Conservation (phyloP, 768 basidiomycete genomes). For the Mrakia frigida region DNA sequence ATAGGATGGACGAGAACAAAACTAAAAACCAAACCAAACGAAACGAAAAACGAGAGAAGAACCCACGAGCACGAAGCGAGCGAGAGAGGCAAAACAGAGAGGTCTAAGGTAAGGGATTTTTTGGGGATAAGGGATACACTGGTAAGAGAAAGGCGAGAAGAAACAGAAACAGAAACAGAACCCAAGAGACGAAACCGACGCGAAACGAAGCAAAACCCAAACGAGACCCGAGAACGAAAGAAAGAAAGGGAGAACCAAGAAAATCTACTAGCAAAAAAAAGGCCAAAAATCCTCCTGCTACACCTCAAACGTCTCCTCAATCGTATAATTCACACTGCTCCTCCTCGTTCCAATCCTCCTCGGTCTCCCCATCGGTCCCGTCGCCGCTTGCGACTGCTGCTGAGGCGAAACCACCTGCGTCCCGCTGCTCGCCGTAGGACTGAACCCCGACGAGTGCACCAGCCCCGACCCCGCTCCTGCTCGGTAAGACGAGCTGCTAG, state of each 20-base stretch:
- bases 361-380: not conserved
- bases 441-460: not conserved
- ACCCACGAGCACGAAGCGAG: not conserved
- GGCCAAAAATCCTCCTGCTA: not conserved
- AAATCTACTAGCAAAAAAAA: not conserved
- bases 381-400: not conserved
- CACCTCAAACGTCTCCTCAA: not conserved
- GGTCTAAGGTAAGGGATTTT: not conserved
- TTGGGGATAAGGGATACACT: not conserved
- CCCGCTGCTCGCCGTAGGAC: not conserved
- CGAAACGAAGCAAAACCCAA: not conserved
- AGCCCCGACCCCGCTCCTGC: not conserved
- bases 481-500: not conserved
- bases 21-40: not conserved
- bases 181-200: not conserved
- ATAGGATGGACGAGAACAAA: not conserved
- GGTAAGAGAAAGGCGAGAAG: not conserved
- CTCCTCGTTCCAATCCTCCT: not conserved
- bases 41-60: not conserved
- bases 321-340: not conserved
- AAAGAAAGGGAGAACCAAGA: not conserved
- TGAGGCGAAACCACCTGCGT: not conserved
- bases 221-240: no score
- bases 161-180: not conserved
- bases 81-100: no score